Base-by-base conservation (phyloP, 2,329 filamentous ascomycete genomes). In the Cylindrodendrum hubeiense region DNA sequence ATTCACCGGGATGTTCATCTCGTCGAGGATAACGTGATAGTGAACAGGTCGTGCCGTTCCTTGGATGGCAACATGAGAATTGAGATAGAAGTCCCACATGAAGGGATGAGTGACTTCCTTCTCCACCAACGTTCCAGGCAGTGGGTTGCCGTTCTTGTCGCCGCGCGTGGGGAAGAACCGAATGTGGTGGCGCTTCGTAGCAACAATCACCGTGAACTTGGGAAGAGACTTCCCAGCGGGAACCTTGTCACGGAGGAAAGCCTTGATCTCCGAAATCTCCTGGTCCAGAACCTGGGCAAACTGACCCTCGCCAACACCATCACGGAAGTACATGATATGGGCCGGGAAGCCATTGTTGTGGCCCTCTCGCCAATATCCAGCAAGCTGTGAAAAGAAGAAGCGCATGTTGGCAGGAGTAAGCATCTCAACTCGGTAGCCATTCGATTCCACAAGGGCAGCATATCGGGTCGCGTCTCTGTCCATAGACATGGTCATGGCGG, bases 141-240 rank as follows among this genome's bases (percentile, higher is more conserved):
- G 79, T 1, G 94, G 87, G 75, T 98, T 99, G 37, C 85, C 87
- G 69, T 97, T 97, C 52, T 85, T 86, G 75, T 99, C 96, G 19
- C 78, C 80, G 0, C 82, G 79, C 51, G 88, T 86, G 0, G 96
- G 95, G 83, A 98, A 98, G 78, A 97, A 94, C 17, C 96, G 92
- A 57, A 97, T 90, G 74, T 98, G 95, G 71, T 99, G 96, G 3
- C 96, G 92, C 86, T 99, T 99, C 1, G 93, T 95, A 1, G 93
- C 95, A 49, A 98, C 87, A 43, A 97, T 89, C 12, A 97, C 94
- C 0, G 94, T 94, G 74, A 98, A 90, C 76, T 92, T 92, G 3
- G 92, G 82, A 2, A 69, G 56, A 1, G 89, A 69, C 1, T 71
- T 68, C 1, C 52, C 63, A 1, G 72, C 59, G 2, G 74, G 76